Base-by-base conservation (phyloP, 2,329 filamentous ascomycete genomes). In the Hypoxylon sp. region DNA sequence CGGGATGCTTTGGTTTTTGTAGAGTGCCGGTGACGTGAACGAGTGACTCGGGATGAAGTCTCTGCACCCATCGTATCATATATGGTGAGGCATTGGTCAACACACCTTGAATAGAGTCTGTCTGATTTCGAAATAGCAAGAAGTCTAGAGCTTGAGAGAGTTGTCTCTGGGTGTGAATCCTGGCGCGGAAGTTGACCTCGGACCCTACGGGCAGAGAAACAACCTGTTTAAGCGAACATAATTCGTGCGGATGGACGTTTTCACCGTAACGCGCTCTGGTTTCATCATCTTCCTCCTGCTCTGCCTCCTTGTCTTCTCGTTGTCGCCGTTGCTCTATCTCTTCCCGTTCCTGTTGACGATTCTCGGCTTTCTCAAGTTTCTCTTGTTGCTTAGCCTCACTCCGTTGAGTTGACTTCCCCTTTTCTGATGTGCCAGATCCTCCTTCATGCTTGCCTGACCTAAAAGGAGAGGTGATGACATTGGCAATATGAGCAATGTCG, bases 21-120 rank as follows among this genome's bases (percentile, higher is more conserved):
- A 97, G 80, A 0, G 86, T 86, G 63, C 93, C 94, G 52, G 86
- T 89, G 60, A 97, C 89, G 60, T 92, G 87, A 4, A 97, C 89
- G 56, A 97, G 87, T 3, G 90, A 91, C 75, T 96, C 94, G 5
- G 90, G 85, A 60, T 90, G 89, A 51, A 97, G 84, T 75, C 92
- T 92, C 80, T 96, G 92, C 2, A 92, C 92, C 91, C 93, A 97
- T 76, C 92, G 90, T 30, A 97, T 84, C 86, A 97, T 94, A 75
- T 91, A 86, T 58, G 50, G 53, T 11, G 46, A 64, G 2, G 64
- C 60, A 43, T 66, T 51, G 2, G 70, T 45, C 14, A 97, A 83
- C 2, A 97, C 92, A 67, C 93, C 93, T 79, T 97, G 94, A 55
- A 97, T 88, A 32, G 93, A 94, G 70, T 88, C 85, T 10, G 92